Percentiles rank a stretch among this genome's conserved stretches.
phyloP scores from a whole-genome alignment of 495 filamentous ascomycete genomes.

The Penicillium psychrofluorescens region DNA sequence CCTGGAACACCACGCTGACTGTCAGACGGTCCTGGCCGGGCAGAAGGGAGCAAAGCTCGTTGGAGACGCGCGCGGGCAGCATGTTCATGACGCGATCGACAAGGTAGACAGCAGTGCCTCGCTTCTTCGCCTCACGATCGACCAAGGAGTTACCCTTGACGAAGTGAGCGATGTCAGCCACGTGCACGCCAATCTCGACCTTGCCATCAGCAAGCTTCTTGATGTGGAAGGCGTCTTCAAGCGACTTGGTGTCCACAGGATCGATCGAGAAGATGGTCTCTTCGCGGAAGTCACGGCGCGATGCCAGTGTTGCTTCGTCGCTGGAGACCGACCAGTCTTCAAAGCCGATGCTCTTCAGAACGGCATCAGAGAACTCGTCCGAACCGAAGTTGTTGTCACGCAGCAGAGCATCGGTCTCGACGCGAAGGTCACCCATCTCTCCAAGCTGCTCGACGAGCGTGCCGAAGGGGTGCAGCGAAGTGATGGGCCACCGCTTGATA shows the following conservation, averaged over 20 bases:
- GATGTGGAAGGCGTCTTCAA: conserved; percentile 88
- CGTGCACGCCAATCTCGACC: conserved; percentile 92
- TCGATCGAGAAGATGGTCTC: conserved; percentile 91
- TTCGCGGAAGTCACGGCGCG: conserved; percentile 83
- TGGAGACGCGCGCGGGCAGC: conserved; percentile 76
- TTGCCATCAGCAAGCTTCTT: conserved; percentile 73
- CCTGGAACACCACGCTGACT: conserved; percentile 84
- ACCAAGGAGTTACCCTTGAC: conserved; percentile 94
- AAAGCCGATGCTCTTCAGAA: conserved; percentile 83
- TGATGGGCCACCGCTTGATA: conserved; percentile 99
- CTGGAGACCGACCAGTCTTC: conserved; percentile 83
- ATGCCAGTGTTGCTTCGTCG: conserved; percentile 71
- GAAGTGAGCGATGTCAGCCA: conserved; percentile 93
- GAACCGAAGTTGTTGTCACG: conserved; percentile 98
- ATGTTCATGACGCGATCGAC: conserved; percentile 87
- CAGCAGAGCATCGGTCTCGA: conserved; percentile 94
- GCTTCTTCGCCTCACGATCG: conserved; percentile 96
- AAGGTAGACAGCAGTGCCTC: conserved; percentile 90
- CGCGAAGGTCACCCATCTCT: conserved; percentile 92
- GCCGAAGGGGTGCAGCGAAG: conserved; percentile 96
- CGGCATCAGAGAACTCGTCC: conserved; percentile 95
- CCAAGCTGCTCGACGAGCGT: conserved; percentile 96
- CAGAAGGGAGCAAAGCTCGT: conserved; percentile 79
- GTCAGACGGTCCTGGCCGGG: conserved; percentile 85
- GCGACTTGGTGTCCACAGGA: conserved; percentile 70